Evolutionary conservation across 148 eudicot genomes (phyloP), one percentile per base, ranked within the genome.

Genomic region (Nyssa sinensis): DNA sequence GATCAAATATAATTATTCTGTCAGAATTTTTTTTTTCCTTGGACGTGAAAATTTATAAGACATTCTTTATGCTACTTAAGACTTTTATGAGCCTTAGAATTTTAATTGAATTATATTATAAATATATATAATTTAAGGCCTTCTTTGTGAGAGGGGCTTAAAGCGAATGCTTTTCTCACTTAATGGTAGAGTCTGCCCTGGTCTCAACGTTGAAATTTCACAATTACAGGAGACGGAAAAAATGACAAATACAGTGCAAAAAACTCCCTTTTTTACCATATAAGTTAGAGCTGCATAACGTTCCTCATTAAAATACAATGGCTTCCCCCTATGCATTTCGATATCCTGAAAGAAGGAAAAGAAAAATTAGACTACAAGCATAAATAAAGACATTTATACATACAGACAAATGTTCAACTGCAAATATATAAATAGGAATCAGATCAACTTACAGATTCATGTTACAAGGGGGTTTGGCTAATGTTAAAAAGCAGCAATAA

Each of bases 241-340:
- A 1, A 55, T 21, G 24, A 5, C 5, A 8, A 6, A 58, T 3
- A 39, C 0, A 35, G 23, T 19, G 33, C 64, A 75, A 28, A 27
- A 39, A 81, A 57, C 33, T 47, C 33, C 47, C 58, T 28, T 34
- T 66, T 69, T 80, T 85, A 95, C 99, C 99, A 95, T 88, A 78
- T 89, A 84, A 60, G 88, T 90, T 74, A 95, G 84, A 71, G 89
- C 91, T 61, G 99, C 97, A 82, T 92, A 92, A 57, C 99, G 95
- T 73, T 95, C 99, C 73, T 92, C 90, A 32, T 89, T 92, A 76
- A 95, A 74, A 79, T 85, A 95, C 76, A 95, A 78, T 34, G 97
- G 97, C 80, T 92, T 95, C 7, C 99, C 99, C 70, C 99, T 81
- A 59, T 53, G 75, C 97, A 95, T 89, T 16, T 88, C 93, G 71